phyloP scores from a whole-genome alignment of 2,329 filamentous ascomycete genomes.

The Beauveria sp. region DNA sequence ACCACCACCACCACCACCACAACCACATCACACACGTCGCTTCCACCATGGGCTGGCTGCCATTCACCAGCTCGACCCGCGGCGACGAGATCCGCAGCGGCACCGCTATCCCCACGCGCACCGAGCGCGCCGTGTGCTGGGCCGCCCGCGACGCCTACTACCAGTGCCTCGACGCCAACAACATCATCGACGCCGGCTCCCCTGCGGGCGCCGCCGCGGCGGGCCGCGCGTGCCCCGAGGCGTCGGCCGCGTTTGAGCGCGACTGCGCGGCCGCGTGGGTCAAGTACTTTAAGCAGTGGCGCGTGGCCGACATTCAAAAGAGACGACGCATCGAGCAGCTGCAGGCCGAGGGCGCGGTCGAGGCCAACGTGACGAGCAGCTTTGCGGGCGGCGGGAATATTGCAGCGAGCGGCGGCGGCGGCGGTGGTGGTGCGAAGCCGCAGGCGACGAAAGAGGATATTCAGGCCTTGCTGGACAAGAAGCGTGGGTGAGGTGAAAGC shows the following conservation, averaged over 20 bases:
- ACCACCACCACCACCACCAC: neutral
- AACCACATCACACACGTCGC: neutral
- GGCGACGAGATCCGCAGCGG: conserved; percentile 48
- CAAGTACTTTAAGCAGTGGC: conserved; percentile 95
- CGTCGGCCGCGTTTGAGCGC: conserved; percentile 59
- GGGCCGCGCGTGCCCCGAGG: conserved; percentile 30
- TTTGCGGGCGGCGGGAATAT: conserved; percentile 27
- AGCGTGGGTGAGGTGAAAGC: conserved; percentile 16
- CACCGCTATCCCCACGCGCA: conserved; percentile 72
- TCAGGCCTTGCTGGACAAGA: conserved; percentile 32
- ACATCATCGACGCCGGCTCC: conserved; percentile 62
- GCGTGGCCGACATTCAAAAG: conserved; percentile 87
- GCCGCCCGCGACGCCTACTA: conserved; percentile 85
- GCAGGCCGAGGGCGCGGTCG: conserved; percentile 62
- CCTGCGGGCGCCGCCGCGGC: conserved; percentile 25
- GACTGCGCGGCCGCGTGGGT: conserved; percentile 92
- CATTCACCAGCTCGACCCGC: conserved; percentile 41
- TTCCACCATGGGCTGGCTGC: conserved; percentile 36
- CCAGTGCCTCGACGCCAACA: conserved; percentile 71
- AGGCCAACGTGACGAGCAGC: conserved; percentile 39
- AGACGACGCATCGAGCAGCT: conserved; percentile 70
- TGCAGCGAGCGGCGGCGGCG: neutral
- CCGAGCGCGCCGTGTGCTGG: conserved; percentile 80
- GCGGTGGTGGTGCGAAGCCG: conserved; percentile 21
- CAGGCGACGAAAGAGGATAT: conserved; percentile 29